Evolutionary conservation across 345 rosid genomes (phyloP).

Genomic region (Eucalyptus pauciflora): DNA sequence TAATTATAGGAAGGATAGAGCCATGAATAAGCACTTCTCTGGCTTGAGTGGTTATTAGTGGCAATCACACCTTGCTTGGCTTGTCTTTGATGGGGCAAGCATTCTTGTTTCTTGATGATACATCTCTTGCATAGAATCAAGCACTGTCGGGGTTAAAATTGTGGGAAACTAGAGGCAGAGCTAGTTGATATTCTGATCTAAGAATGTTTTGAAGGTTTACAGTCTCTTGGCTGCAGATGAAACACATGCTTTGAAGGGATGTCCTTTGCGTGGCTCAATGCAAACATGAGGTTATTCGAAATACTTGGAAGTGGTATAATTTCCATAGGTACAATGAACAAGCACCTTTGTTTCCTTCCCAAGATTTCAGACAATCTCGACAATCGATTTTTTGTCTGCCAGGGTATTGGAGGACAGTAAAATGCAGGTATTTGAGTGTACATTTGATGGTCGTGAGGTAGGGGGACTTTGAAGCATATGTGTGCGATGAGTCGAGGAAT

Average conservation of each 20-base stretch:
- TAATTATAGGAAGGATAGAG: conserved; percentile 51
- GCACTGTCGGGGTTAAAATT: not conserved
- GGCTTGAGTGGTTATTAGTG: conserved; percentile 53
- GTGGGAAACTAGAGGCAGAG: not conserved
- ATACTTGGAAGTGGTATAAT: not conserved
- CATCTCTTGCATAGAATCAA: not conserved
- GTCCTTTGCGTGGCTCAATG: not conserved
- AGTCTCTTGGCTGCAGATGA: not conserved
- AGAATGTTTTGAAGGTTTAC: not conserved
- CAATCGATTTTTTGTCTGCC: not conserved
- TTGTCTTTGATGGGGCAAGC: not conserved
- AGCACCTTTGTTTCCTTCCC: not conserved
- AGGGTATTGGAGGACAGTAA: not conserved
- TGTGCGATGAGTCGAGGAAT: not conserved
- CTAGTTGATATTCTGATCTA: not conserved
- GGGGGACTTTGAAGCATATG: not conserved
- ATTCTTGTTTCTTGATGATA: not conserved
- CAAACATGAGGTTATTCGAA: not conserved
- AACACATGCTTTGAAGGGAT: not conserved
- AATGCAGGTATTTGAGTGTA: not conserved
- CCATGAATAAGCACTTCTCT: conserved; percentile 62
- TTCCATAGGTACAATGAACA: not conserved
- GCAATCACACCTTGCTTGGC: not conserved
- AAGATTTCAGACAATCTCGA: not conserved
- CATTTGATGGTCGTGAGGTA: not conserved